These are phyloP conservation scores for Vanderwaltozyma tropicalis DNA, from an alignment of 805 yeast species.

Conservation along the genomic window DNA sequence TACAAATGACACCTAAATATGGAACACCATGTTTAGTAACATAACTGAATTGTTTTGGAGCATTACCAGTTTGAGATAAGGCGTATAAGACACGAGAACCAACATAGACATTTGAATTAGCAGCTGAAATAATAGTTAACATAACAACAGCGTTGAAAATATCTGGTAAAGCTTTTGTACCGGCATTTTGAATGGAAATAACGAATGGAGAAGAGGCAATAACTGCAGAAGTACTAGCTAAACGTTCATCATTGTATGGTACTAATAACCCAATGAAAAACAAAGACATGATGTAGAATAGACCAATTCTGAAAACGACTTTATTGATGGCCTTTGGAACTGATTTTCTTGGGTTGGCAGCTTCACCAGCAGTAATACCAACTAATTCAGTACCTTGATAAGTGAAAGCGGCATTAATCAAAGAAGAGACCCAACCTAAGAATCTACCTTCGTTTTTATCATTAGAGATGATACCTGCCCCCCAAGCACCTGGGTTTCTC, in stretches of 20 bases:
- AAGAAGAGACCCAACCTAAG: constrained; percentile 44
- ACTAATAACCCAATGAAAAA: constrained; percentile 57
- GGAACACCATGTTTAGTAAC: constrained; percentile 56
- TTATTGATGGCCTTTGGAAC: constrained; percentile 61
- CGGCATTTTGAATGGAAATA: constrained; percentile 55
- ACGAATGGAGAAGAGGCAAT: constrained; percentile 57
- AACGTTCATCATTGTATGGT: constrained; percentile 48
- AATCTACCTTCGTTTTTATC: constrained; percentile 36
- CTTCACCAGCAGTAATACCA: constrained; percentile 51
- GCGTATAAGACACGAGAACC: constrained; percentile 62
- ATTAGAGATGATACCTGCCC: constrained; percentile 39
- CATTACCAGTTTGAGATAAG: constrained; percentile 47
- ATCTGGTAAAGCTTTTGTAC: constrained; percentile 55
- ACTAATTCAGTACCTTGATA: constrained; percentile 52
- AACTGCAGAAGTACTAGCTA: constrained; percentile 27
- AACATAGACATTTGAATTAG: constrained; percentile 64
- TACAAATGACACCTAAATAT: constrained; percentile 41
- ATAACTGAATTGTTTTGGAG: constrained; percentile 45
- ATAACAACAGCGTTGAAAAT: constrained; percentile 65
- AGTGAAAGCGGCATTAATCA: constrained; percentile 47
- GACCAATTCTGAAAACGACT: constrained; percentile 50
- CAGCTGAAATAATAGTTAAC: constrained; percentile 61
- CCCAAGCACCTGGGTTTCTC: constrained; percentile 64
- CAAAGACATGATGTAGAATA: constrained; percentile 51
- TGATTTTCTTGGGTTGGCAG: constrained; percentile 53